Evolutionary conservation across 192 early-diverging fungal species (phyloP).

Genomic region (Funneliformis geosporum): DNA sequence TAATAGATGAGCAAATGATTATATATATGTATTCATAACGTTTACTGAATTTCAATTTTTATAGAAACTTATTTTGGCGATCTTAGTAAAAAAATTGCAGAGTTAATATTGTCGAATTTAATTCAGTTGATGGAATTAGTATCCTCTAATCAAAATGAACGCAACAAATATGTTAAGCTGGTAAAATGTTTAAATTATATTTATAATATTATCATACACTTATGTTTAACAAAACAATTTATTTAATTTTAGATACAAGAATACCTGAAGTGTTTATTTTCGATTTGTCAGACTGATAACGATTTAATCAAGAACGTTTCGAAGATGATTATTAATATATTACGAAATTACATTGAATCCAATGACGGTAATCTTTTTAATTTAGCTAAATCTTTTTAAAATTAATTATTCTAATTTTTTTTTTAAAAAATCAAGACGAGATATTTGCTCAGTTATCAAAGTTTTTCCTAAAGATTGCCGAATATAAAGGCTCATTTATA

Average conservation of each 20-base stretch:
- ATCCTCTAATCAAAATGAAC: neutral
- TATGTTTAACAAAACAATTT: neutral
- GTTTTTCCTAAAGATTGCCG: constrained; percentile 11
- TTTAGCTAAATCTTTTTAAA: neutral
- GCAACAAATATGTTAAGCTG: neutral
- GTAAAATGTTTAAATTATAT: neutral
- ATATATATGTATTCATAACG: too few relatives aligned
- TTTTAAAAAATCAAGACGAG: neutral
- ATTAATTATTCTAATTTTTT: neutral
- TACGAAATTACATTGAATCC: neutral
- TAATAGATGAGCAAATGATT: neutral
- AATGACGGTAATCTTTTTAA: neutral
- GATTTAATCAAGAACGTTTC: neutral
- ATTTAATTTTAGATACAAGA: neutral
- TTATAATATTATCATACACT: neutral
- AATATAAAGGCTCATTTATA: neutral
- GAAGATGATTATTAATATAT: neutral
- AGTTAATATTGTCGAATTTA: neutral
- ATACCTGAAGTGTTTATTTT: constrained; percentile 2
- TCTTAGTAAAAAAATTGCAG: neutral
- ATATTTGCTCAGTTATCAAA: neutral
- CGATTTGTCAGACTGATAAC: constrained; percentile 14
- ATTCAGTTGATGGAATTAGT: neutral
- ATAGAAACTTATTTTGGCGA: constrained; percentile 3
- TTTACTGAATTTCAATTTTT: neutral